Base-by-base conservation (phyloP, 768 basidiomycete genomes). In the Lentinula edodes region DNA sequence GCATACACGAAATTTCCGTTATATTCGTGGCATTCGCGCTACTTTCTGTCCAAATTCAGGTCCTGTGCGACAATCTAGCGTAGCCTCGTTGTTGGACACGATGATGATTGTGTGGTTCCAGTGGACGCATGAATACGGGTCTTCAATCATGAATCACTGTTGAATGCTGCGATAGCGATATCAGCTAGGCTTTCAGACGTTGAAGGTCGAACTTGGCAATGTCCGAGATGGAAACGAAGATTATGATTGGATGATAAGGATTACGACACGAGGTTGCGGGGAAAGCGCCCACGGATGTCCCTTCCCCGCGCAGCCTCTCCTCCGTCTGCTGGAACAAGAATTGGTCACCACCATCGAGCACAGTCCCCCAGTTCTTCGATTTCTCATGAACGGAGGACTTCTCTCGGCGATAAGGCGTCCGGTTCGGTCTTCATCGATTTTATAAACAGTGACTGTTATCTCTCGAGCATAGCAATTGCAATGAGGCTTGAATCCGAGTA, bases 181-280 rank as follows among this genome's bases (percentile, higher is more conserved):
- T 7, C 7, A 7, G 45, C 6, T 46, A 28, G 28, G 28, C 28
- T 28, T 28, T 28, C 28, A 28, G 28, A 28, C 12, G 50, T 13
- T 28, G 52, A n/a, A 10, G 52, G 52, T 18, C 18, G 39, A 54
- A 54, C 53, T 18, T 32, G 35, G 51, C 35, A 52, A 52, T 12
- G 28, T 34, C 28, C 28, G 51, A 54, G 53, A 53, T 45, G 6
- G 15, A 45, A 16, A 45, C 43, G 34, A 9, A 15, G 9, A 23
- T 39, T 56, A 20, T 32, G 55, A 56, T 56, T 56, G 55, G 55
- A 56, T 43, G 55, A 56, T 56, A 56, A 56, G 55, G 15, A 3
- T 34, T 6, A 36, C 51, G 51, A 36, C 32, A 41, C 34, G 20
- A 38, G 35, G 9, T 18, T 38, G 18, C 53, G 35, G 53, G 20